Evolutionary conservation across 768 basidiomycete genomes (phyloP).

Genomic region (Suillus spraguei): DNA sequence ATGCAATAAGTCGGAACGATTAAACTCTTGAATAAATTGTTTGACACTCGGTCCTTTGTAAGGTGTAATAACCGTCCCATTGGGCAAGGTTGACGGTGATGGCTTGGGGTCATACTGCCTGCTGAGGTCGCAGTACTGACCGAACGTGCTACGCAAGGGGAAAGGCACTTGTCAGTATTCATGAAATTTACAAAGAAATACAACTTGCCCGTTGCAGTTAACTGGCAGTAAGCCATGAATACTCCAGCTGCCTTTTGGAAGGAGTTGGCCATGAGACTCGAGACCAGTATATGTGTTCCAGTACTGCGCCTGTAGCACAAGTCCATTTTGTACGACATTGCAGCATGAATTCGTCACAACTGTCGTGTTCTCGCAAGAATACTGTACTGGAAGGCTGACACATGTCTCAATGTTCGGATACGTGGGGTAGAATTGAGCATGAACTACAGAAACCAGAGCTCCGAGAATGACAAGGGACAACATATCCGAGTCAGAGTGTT

Average conservation of each 20-base stretch:
- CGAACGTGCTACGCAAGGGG: conserved; percentile 49
- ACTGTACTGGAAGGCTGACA: conserved; percentile 45
- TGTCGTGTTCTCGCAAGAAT: conserved; percentile 69
- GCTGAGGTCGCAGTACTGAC: conserved; percentile 65
- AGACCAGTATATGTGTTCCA: conserved; percentile 75
- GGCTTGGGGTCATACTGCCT: conserved; percentile 63
- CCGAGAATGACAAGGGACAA: conserved; percentile 14
- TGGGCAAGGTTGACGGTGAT: conserved; percentile 49
- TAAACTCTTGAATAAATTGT: conserved; percentile 58
- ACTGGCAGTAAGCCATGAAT: conserved; percentile 82
- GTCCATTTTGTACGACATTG: conserved; percentile 64
- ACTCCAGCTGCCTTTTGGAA: conserved; percentile 70
- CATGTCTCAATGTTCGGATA: conserved; percentile 51
- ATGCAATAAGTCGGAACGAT: conserved; percentile 51
- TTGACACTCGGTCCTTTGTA: conserved; percentile 65
- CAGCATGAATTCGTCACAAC: conserved; percentile 61
- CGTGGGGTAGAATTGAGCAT: conserved; percentile 20
- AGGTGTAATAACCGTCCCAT: conserved; percentile 54
- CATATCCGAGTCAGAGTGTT: conserved; percentile 17
- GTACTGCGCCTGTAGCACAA: conserved; percentile 67
- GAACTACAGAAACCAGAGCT: conserved; percentile 17
- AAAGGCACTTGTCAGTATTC: conserved; percentile 8
- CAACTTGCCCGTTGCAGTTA: conserved; percentile 61
- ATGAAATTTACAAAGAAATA: background rate
- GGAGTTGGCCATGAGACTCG: conserved; percentile 58